Evolutionary conservation across 2,329 filamentous ascomycete species (phyloP).

Genomic region (Ophidiomyces ophidiicola): DNA sequence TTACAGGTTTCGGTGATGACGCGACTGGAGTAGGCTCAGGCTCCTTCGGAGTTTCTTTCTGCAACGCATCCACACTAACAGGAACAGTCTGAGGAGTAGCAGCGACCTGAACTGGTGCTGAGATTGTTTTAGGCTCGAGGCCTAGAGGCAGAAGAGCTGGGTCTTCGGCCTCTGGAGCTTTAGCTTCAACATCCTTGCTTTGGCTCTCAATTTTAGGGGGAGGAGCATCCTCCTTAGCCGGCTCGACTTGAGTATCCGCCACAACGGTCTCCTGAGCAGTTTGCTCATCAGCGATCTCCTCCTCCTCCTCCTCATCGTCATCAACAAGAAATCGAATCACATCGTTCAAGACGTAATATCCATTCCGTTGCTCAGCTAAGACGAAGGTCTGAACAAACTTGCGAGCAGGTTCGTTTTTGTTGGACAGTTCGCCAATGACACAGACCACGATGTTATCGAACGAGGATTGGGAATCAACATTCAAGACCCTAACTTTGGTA

Average conservation of each 20-base stretch:
- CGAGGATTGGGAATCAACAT: conserved; percentile 91
- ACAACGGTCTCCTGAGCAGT: conserved; percentile 21
- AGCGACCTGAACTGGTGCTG: conserved; percentile 6
- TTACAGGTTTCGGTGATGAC: conserved; percentile 35
- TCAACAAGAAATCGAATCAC: conserved; percentile 92
- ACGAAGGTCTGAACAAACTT: conserved; percentile 98
- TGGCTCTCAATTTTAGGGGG: conserved; percentile 22
- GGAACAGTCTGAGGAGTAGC: conserved; percentile 5
- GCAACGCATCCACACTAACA: conserved; percentile 28
- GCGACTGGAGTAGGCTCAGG: conserved; percentile 47
- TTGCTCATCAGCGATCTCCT: conserved; percentile 20
- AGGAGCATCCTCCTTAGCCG: conserved; percentile 23
- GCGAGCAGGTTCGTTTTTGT: conserved; percentile 78
- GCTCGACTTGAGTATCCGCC: conserved; percentile 34
- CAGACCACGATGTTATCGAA: conserved; percentile 91
- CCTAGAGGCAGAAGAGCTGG: conserved; percentile 26
- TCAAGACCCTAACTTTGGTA: conserved; percentile 95
- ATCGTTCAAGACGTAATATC: conserved; percentile 97
- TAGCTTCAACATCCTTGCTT: conserved; percentile 53
- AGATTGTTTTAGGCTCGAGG: conserved; percentile 20
- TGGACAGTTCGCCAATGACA: conserved; percentile 95
- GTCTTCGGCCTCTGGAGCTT: conserved; percentile 46
- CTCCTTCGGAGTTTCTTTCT: conserved; percentile 54
- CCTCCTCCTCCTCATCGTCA: conserved; percentile 47
- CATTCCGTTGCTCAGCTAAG: conserved; percentile 86